A percentile compares a stretch with the other conserved stretches of the same genome.
Conservation (phyloP, 2,329 filamentous ascomycete species). For the Botrytis fabae region DNA sequence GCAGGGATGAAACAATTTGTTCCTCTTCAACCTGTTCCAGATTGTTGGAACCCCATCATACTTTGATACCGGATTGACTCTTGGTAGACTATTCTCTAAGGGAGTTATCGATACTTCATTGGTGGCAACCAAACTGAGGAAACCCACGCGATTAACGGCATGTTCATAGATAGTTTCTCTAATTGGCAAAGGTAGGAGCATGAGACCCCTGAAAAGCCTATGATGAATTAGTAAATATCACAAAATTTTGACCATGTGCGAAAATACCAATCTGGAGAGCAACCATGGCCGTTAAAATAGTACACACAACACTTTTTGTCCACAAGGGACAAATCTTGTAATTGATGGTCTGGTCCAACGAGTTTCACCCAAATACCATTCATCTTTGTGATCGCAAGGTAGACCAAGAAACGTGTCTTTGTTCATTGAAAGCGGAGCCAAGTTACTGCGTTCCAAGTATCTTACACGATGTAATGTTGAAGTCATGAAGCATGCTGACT, state of each 20-base stretch:
- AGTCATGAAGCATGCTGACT: constrained; percentile 2
- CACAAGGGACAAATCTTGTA: neutral
- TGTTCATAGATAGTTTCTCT: neutral
- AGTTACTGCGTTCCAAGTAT: neutral
- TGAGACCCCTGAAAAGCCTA: neutral
- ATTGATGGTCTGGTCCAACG: neutral
- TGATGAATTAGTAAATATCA: neutral
- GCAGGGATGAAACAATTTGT: neutral
- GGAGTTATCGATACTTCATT: neutral
- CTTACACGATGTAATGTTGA: neutral
- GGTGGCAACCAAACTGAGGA: neutral
- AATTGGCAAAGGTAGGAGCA: neutral
- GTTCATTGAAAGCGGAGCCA: neutral
- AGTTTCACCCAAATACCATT: neutral
- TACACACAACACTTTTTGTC: neutral
- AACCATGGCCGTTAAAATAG: neutral
- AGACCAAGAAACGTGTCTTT: neutral
- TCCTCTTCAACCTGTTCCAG: neutral
- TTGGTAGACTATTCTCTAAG: no score
- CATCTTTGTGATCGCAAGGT: constrained; percentile 7
- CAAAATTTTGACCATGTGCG: no score
- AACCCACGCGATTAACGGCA: neutral
- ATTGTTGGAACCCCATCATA: no score
- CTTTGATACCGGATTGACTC: no score
- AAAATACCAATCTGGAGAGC: neutral